phyloP scores from a whole-genome alignment of 176 grass and related monocot genomes.

The Carex parvula region DNA sequence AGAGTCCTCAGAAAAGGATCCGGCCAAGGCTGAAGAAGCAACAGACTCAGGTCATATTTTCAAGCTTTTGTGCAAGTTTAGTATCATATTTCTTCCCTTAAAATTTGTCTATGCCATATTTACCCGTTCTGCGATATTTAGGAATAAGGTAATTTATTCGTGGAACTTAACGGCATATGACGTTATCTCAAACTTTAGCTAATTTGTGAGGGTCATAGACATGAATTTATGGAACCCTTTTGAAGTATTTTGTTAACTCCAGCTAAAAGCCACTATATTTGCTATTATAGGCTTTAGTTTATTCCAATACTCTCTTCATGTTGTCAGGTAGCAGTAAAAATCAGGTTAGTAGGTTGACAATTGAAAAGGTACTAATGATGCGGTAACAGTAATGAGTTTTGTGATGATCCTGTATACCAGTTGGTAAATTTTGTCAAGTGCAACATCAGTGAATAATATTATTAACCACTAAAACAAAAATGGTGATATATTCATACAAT shows the following conservation, averaged over 20 bases:
- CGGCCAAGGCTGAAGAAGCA: conserved; percentile 2
- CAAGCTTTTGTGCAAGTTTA: background rate
- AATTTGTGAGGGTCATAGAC: background rate
- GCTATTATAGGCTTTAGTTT: background rate
- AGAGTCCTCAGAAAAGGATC: background rate
- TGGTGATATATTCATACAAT: background rate
- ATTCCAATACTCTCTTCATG: background rate
- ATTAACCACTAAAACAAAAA: background rate
- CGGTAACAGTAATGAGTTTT: background rate
- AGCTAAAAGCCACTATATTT: background rate
- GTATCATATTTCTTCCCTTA: background rate
- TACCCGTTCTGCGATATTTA: background rate
- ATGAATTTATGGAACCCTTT: background rate
- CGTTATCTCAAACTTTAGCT: background rate
- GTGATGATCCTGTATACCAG: background rate
- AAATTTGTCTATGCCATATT: background rate
- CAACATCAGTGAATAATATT: background rate
- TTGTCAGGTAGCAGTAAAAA: background rate
- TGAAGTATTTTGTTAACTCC: background rate
- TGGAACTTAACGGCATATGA: background rate
- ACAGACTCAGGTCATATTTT: conserved; percentile 19
- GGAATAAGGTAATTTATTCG: background rate
- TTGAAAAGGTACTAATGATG: background rate
- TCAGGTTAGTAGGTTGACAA: background rate
- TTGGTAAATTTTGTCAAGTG: background rate